These are phyloP conservation scores for Termitomyces sp. DNA, from an alignment of 768 basidiomycete species.

Conservation along the genomic window DNA sequence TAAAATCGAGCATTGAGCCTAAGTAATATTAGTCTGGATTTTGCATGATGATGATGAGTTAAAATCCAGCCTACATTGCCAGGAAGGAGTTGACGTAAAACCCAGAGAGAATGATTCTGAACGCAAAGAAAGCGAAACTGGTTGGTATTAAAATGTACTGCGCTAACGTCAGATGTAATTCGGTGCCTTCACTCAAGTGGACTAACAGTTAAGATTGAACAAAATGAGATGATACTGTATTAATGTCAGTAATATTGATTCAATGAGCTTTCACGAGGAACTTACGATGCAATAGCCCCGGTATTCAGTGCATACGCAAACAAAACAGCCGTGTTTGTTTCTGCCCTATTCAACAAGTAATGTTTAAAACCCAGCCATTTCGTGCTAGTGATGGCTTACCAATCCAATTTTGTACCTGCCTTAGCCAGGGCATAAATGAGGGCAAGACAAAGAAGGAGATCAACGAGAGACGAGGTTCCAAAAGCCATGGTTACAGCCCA, in stretches of 20 bases:
- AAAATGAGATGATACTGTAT: background rate
- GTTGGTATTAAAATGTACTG: background rate
- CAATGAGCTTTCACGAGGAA: background rate
- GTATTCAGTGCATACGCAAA: background rate
- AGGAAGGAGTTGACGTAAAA: background rate
- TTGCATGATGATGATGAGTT: background rate
- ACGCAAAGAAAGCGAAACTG: background rate
- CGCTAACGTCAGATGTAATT: too few relatives aligned
- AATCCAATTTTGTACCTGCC: background rate
- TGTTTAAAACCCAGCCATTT: background rate
- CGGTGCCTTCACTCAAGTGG: too few relatives aligned
- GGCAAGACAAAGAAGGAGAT: background rate
- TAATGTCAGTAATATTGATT: background rate
- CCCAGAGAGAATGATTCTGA: background rate
- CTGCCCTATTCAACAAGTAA: background rate
- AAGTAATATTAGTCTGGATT: background rate
- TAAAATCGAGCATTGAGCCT: background rate
- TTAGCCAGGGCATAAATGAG: background rate
- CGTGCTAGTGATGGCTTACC: background rate
- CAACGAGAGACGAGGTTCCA: background rate
- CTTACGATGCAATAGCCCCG: background rate
- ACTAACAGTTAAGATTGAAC: background rate
- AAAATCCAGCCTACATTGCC: background rate
- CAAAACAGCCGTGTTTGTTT: background rate
- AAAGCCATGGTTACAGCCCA: background rate